Conservation (phyloP, 2,329 filamentous ascomycete genomes). For the Neonectria ditissima region DNA sequence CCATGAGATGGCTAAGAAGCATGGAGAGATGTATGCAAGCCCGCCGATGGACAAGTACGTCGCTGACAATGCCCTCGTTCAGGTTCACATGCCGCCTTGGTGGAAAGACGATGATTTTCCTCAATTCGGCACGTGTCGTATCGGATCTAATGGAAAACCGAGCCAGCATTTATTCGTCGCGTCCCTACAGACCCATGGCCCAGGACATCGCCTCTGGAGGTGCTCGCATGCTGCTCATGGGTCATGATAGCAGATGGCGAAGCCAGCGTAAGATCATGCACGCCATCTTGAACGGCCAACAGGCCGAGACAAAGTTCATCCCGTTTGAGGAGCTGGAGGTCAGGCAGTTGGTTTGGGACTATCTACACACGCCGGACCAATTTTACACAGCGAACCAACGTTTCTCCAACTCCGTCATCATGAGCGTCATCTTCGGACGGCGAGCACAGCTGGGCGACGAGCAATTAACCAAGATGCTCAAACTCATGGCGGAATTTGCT, state of each 20-base stretch:
- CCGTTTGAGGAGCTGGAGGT: constrained; percentile 2
- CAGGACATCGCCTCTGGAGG: background rate
- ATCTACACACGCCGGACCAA: background rate
- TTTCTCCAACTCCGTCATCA: background rate
- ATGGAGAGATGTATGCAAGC: constrained; percentile 4
- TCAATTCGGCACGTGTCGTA: background rate
- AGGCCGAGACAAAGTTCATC: background rate
- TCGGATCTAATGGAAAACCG: background rate
- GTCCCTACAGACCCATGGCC: background rate
- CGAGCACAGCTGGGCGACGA: background rate
- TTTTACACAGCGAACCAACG: constrained; percentile 1
- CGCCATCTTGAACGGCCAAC: background rate
- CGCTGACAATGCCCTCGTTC: background rate
- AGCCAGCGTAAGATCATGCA: constrained; percentile 3
- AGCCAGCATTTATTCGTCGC: background rate
- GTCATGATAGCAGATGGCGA: background rate
- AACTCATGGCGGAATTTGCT: background rate
- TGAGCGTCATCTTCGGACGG: background rate
- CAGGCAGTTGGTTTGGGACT: background rate
- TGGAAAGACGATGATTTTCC: background rate
- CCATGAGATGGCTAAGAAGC: background rate
- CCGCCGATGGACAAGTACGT: background rate
- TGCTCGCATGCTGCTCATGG: background rate
- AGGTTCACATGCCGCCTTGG: constrained; percentile 3
- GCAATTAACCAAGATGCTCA: background rate